Base-by-base conservation (phyloP, 805 yeast genomes). In the Candida xyloterini region DNA sequence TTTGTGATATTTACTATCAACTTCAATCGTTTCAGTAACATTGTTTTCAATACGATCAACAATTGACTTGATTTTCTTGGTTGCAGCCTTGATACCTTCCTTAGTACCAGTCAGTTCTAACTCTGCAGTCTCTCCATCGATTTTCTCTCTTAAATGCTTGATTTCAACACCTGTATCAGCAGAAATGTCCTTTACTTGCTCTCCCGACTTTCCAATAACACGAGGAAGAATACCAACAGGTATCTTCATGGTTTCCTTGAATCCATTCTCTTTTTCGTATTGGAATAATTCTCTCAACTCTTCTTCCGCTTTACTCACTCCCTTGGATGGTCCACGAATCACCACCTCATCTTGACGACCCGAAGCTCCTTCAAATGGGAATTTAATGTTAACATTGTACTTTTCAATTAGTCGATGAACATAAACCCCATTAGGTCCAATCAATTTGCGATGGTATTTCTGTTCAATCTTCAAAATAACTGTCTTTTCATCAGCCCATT, bases 181-280 rank as follows among this genome's bases (percentile, higher is more conserved):
- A 46, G 86, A 77, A 42, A 95, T 81, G 56, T 84, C 86, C 47
- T 81, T 84, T 55, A 93, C 83, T 36, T 74, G 76, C 46, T 86
- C 91, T 59, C 98, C 97, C 44, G 73, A 71, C 56, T 84, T 88
- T 55, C 99, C 99, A 59, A 93, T 89, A 43, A 93, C 80, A 57
- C 88, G 74, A 15, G 96, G 74, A 44, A 91, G 74, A n/a, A 88
- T 81, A 45, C 73, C 76, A 30, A 72, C 60, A 27, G 96, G 95
- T 36, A 93, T 81, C 33, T 66, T 59, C 28, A 91, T 60, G n/a
- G 68, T 65, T 48, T 78, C 71, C 42, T 75, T 73, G 65, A 78
- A 77, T 13, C 95, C 91, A 57, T 89, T 87, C 52, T 86, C 95
- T 55, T 76, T 81, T 63, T 90, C 98, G 62, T 83, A 93, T 51